phyloP scores from a whole-genome alignment of 257 asterid genomes.

The Nicotiana tomentosiformis region DNA sequence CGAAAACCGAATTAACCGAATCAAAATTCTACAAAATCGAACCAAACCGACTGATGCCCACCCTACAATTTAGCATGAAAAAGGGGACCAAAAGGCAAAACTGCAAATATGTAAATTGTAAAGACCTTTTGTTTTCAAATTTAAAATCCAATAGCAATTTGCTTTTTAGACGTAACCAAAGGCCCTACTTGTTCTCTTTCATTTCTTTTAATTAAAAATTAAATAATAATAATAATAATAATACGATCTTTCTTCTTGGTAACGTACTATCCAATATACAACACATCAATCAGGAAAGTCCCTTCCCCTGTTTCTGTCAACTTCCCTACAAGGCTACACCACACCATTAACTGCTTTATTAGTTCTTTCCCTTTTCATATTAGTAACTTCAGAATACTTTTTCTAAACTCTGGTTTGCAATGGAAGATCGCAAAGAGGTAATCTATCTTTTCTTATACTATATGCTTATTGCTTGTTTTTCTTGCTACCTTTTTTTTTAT shows the following conservation, averaged over 20 bases:
- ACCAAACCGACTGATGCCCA: no score
- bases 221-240: no score
- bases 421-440: constrained; percentile 29
- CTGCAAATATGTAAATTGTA: neutral
- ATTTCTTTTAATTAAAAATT: neutral
- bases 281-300: neutral
- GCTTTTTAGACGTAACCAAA: neutral
- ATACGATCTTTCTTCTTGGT: neutral
- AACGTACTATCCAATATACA: neutral
- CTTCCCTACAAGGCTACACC: neutral
- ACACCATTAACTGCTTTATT: neutral
- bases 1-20: no score
- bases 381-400: neutral
- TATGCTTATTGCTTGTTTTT: neutral
- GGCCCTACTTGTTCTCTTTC: neutral
- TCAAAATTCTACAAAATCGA: no score
- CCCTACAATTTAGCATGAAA: neutral
- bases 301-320: neutral
- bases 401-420: neutral
- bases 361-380: neutral
- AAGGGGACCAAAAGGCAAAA: neutral
- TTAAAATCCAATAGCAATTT: neutral
- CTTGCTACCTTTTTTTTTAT: neutral
- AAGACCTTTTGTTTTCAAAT: neutral
- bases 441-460: neutral